Evolutionary conservation across 352 stramenopile species (phyloP).

Genomic region (Lagenidium giganteum): DNA sequence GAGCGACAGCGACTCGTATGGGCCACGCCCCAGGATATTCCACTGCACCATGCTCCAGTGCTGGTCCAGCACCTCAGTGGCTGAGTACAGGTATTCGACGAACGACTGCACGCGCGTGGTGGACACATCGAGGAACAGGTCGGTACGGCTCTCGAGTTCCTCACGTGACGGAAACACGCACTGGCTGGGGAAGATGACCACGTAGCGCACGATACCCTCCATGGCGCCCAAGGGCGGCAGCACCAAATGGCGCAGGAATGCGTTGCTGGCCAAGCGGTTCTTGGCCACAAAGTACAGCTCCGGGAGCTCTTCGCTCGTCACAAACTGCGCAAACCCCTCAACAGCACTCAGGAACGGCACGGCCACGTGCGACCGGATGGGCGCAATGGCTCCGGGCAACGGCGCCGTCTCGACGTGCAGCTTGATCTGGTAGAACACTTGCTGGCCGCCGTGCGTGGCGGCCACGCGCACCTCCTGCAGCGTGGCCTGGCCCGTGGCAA

Average conservation of each 20-base stretch:
- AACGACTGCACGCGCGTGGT: constrained; percentile 48
- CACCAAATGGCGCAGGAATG: constrained; percentile 49
- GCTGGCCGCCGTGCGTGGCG: constrained; percentile 39
- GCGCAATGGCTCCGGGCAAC: constrained; percentile 31
- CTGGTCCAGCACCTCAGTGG: constrained; percentile 62
- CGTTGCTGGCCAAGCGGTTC: constrained; percentile 45
- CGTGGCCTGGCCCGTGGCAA: constrained; percentile 34
- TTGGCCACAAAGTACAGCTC: constrained; percentile 74
- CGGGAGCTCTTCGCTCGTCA: constrained; percentile 61
- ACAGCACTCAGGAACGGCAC: constrained; percentile 46
- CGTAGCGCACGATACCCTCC: constrained; percentile 48
- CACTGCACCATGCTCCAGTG: constrained; percentile 76
- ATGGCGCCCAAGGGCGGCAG: constrained; percentile 44
- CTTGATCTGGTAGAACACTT: constrained; percentile 50
- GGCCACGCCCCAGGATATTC: constrained; percentile 61
- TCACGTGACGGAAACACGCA: constrained; percentile 61
- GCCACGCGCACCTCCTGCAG: constrained; percentile 40
- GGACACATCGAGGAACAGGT: constrained; percentile 55
- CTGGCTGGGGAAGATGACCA: constrained; percentile 59
- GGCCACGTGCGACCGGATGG: constrained; percentile 36
- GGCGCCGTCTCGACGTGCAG: constrained; percentile 28
- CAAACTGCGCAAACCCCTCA: constrained; percentile 54
- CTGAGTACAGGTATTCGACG: constrained; percentile 67
- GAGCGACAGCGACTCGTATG: constrained; percentile 50
- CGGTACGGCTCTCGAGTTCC: constrained; percentile 55